Evolutionary conservation across 2,329 filamentous ascomycete genomes (phyloP), one percentile per base, ranked within the genome.

Genomic region (Neurospora sp.): DNA sequence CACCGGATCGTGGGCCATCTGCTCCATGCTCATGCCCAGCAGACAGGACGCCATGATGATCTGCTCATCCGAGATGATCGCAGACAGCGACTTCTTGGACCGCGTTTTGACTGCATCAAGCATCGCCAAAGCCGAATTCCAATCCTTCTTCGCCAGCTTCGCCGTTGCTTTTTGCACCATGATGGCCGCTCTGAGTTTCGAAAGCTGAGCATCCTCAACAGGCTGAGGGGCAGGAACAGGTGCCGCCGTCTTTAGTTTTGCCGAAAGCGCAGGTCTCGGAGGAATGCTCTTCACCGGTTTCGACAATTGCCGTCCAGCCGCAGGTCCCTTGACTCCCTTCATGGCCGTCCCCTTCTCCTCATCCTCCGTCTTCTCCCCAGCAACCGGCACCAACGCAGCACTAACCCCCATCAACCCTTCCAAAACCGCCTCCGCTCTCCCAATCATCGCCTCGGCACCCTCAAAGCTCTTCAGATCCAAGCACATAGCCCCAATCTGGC

Each of bases 1-100:
- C 3, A 96, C 91, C 2, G 94, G 90, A 79, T 97, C 92, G 4
- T 87, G 86, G 12, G 89, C 86, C 83, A 97, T 92, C 75, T 90
- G 86, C 66, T 90, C 87, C 75, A 91, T 84, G 72, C 89, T 91
- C 78, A 91, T 86, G 17, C 88, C 85, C 71, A 93, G 83, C 62
- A 91, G 85, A 66, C 90, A 88, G 69, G 88, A 88, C 23, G 91
- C 92, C 70, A 87, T 87, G 11, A 88, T 84, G 69, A 92, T 84
- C 46, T 88, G 86, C 70, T 88, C 82, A 77, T 70, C 80, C 23
- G 52, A 62, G 4, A 62, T 62, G 52, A 62, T 62, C 15, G 52
- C 52, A 62, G 52, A 62, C 52, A 62, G 4, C 75, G 73, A 83
- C 74, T 75, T 78, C 74, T 43, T 79, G 6, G 78, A 72, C 12